phyloP scores from a whole-genome alignment of 2,329 filamentous ascomycete species.

The Coccinonectria pachysandricola region DNA sequence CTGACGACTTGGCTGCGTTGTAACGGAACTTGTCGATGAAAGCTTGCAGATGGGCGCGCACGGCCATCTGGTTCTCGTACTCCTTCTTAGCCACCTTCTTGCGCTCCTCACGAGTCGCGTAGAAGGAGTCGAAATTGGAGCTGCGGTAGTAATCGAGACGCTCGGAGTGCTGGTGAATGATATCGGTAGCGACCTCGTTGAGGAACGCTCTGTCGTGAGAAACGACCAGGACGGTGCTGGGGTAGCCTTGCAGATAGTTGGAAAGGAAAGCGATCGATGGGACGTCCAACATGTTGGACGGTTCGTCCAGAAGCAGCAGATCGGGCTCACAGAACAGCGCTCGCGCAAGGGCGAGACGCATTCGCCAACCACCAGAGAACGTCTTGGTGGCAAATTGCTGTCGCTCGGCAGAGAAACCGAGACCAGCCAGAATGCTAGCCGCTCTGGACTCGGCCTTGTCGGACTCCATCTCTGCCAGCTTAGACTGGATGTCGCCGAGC shows the following conservation, averaged over 20 bases:
- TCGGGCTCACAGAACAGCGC: constrained; percentile 98
- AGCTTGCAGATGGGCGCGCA: constrained; percentile 84
- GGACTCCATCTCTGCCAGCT: constrained; percentile 96
- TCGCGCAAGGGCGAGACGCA: constrained; percentile 89
- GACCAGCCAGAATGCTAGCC: constrained; percentile 89
- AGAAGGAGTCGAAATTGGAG: constrained; percentile 95
- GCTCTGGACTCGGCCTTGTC: constrained; percentile 95
- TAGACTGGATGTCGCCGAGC: constrained; percentile 80
- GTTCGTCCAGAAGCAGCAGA: constrained; percentile 91
- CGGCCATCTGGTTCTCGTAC: constrained; percentile 96
- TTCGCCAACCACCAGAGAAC: constrained; percentile 99
- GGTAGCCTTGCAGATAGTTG: constrained; percentile 88
- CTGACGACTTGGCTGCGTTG: constrained; percentile 96
- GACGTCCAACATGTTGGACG: constrained; percentile 99
- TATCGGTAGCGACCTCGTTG: constrained; percentile 98
- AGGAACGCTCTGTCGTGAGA: constrained; percentile 98
- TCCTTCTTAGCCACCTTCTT: constrained; percentile 94
- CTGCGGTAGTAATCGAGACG: constrained; percentile 97
- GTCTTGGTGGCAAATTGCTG: constrained; percentile 93
- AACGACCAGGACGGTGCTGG: constrained; percentile 89
- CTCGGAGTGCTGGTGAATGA: constrained; percentile 96
- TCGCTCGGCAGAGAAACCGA: constrained; percentile 88
- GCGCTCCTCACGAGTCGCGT: constrained; percentile 92
- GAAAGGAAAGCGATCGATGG: constrained; percentile 98
- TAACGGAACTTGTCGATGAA: constrained; percentile 99